Percentiles rank a stretch among this genome's conserved stretches.
Evolutionary conservation across 1,284 basidiomycete species (phyloP).

Genomic region (Ganoderma lucidum): DNA sequence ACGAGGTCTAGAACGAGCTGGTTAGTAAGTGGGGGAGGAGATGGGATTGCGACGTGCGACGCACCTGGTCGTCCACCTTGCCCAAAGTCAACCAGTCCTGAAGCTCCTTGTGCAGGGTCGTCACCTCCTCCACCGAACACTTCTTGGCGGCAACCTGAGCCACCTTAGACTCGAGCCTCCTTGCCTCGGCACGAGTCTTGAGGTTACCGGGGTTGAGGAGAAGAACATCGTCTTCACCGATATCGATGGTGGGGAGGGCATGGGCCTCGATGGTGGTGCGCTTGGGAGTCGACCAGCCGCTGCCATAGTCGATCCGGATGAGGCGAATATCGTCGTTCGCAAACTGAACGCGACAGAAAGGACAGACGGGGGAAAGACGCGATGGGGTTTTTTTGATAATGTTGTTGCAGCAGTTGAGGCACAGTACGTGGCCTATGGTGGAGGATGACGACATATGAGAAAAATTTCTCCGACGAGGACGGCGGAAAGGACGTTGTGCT

Average conservation of each 20-base stretch:
- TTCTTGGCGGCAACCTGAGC: constrained; percentile 82
- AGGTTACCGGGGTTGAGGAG: constrained; percentile 50
- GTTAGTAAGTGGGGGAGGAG: constrained; percentile 24
- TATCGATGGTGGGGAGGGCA: constrained; percentile 42
- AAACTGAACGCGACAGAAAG: constrained; percentile 82
- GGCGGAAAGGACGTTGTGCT: constrained; percentile 37
- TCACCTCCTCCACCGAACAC: constrained; percentile 84
- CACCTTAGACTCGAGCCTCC: constrained; percentile 77
- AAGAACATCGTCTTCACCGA: constrained; percentile 54
- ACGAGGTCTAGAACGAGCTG: constrained; percentile 53
- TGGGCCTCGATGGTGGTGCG: constrained; percentile 57
- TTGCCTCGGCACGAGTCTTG: constrained; percentile 61
- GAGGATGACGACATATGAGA: constrained; percentile 34
- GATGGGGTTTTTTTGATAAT: constrained; percentile 81
- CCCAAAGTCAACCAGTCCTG: constrained; percentile 73
- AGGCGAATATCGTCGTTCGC: constrained; percentile 68
- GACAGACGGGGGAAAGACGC: constrained; percentile 72
- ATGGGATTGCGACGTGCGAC: constrained; percentile 33
- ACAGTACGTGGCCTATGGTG: constrained; percentile 75
- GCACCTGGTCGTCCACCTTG: constrained; percentile 67
- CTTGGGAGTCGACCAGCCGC: constrained; percentile 61
- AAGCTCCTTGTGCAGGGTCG: constrained; percentile 75
- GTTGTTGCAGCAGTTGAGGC: constrained; percentile 74
- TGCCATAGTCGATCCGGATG: constrained; percentile 77
- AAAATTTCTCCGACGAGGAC: constrained; percentile 33